These are phyloP conservation scores for Zygosaccharomyces pseudorouxii DNA, from an alignment of 805 yeast species.

Conservation along the genomic window DNA sequence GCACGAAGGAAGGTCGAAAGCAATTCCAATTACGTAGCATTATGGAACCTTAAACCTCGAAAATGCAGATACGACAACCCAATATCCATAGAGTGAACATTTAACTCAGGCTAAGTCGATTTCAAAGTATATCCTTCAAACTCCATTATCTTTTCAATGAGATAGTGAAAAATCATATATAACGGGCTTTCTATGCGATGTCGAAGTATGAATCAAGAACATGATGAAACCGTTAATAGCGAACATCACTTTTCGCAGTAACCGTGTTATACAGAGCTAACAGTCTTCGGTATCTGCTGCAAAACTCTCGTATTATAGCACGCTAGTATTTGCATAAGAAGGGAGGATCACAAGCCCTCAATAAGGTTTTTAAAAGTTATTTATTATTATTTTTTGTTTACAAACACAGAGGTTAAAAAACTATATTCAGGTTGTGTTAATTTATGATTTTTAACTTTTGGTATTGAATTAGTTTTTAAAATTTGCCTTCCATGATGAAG, in stretches of 20 bases:
- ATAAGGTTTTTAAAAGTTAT: background rate
- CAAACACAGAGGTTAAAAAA: background rate
- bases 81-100: background rate
- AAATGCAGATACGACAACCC: background rate
- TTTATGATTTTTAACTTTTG: background rate
- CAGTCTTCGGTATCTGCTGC: background rate
- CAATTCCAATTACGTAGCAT: background rate
- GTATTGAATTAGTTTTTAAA: background rate
- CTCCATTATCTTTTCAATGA: background rate
- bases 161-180: conserved; percentile 3
- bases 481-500: conserved; percentile 6
- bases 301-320: no score
- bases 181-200: background rate
- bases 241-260: background rate
- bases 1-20: background rate
- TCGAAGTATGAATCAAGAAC: background rate
- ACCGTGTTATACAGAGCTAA: background rate
- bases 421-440: background rate
- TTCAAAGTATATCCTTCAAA: background rate
- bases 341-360: background rate
- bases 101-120: background rate
- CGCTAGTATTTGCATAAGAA: background rate
- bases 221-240: no score
- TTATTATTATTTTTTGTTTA: background rate
- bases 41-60: background rate